A percentile compares a stretch with the other conserved stretches of the same genome.
phyloP scores from a whole-genome alignment of 257 asterid species.

The Jacaranda copaia region DNA sequence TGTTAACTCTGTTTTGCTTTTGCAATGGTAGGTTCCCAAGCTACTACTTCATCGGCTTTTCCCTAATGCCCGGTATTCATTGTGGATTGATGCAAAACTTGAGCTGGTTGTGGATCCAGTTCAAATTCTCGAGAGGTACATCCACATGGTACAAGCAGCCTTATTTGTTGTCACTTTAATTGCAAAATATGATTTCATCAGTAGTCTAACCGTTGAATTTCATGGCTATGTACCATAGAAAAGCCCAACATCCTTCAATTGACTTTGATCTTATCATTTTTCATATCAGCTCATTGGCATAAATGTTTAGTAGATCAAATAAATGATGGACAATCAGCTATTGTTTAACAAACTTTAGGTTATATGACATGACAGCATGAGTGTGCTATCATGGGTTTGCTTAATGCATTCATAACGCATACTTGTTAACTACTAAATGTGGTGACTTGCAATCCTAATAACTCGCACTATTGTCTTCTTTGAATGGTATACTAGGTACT shows the following conservation, averaged over 20 bases:
- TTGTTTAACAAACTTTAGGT: background rate
- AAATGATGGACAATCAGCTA: background rate
- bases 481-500: no score
- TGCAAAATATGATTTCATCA: background rate
- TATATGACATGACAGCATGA: background rate
- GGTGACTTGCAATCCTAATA: no score
- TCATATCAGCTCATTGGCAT: background rate
- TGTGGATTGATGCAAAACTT: constrained; percentile 96
- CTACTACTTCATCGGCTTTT: constrained; percentile 90
- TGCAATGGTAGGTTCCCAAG: constrained; percentile 76
- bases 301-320: background rate
- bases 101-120: constrained; percentile 93
- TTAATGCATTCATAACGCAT: background rate
- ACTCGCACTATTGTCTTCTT: no score
- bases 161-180: background rate
- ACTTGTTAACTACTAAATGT: background rate
- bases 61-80: constrained; percentile 85
- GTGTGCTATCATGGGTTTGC: background rate
- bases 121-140: constrained; percentile 87
- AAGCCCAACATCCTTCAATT: background rate
- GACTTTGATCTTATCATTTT: no score
- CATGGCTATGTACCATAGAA: background rate
- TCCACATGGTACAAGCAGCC: constrained; percentile 6
- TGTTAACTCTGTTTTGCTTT: constrained; percentile 30
- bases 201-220: background rate